Conservation (phyloP, 2,329 filamentous ascomycete genomes). For the Alternaria angustiovoidea region DNA sequence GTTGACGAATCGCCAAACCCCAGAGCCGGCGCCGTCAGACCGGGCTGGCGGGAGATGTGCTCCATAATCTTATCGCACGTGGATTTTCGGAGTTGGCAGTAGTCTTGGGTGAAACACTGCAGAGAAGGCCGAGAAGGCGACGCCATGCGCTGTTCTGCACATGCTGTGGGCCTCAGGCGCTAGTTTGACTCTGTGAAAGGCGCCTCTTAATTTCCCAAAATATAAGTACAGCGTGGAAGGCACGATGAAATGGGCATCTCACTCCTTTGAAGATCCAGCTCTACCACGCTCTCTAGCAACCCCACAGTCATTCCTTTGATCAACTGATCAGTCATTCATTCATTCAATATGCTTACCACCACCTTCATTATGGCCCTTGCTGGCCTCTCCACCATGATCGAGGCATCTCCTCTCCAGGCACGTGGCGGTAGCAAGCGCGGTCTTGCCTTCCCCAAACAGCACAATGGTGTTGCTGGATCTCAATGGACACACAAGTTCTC, state of each 20-base stretch:
- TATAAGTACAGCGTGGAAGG: constrained; percentile 20
- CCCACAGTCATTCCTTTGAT: constrained; percentile 24
- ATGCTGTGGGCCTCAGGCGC: constrained; percentile 16
- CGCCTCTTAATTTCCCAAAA: constrained; percentile 19
- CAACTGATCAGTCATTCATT: constrained; percentile 17
- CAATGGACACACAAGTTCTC: constrained; percentile 33
- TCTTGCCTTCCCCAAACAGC: constrained; percentile 40
- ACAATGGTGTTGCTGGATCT: constrained; percentile 33
- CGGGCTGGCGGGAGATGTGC: constrained; percentile 20
- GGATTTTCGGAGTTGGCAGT: constrained; percentile 18
- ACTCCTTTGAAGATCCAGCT: constrained; percentile 7
- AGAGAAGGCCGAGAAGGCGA: constrained; percentile 14
- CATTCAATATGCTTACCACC: constrained; percentile 29
- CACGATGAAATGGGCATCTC: background rate
- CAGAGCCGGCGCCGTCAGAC: constrained; percentile 19
- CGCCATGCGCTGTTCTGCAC: constrained; percentile 19
- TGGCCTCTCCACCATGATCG: constrained; percentile 37
- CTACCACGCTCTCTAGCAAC: constrained; percentile 19
- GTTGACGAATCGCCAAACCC: constrained; percentile 21
- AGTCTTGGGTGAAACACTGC: constrained; percentile 25
- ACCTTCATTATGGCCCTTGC: constrained; percentile 40
- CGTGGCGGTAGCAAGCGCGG: constrained; percentile 41
- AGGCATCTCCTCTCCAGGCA: constrained; percentile 36
- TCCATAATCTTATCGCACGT: constrained; percentile 28
- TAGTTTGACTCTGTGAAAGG: constrained; percentile 7